Percentiles rank a stretch among this genome's conserved stretches.
These are phyloP conservation scores for Rheum nobile DNA, from an alignment of 148 eudicot genomes.

Conservation along the genomic window DNA sequence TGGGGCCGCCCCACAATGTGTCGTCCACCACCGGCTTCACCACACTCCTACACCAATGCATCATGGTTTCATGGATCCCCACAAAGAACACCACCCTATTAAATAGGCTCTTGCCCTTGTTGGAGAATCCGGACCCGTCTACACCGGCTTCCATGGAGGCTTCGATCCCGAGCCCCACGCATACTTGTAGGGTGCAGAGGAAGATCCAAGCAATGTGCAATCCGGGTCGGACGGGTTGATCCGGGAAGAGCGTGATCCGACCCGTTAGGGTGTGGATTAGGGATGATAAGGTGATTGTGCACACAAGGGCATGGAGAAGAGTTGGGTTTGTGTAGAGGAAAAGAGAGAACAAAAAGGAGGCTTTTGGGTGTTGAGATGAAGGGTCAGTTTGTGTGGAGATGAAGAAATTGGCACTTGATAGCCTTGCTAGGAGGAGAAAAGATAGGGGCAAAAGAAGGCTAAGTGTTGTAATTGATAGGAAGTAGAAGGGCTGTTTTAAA, in stretches of 20 bases:
- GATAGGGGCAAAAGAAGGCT: constrained; percentile 79
- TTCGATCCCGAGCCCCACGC: constrained; percentile 55
- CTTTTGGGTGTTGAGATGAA: constrained; percentile 16
- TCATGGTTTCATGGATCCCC: constrained; percentile 74
- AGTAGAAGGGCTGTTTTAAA: constrained; percentile 26
- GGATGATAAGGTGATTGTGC: constrained; percentile 26
- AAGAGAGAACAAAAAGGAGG: constrained; percentile 17
- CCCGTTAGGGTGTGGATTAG: constrained; percentile 35
- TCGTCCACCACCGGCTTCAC: constrained; percentile 79
- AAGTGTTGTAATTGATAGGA: constrained; percentile 45
- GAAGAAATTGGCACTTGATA: constrained; percentile 44
- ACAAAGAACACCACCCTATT: constrained; percentile 43
- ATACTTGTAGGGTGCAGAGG: constrained; percentile 45
- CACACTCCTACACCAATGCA: constrained; percentile 45
- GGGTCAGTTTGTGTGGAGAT: constrained; percentile 7
- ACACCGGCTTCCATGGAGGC: constrained; percentile 42
- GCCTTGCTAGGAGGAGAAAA: constrained; percentile 62
- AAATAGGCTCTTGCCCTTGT: constrained; percentile 21
- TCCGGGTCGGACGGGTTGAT: constrained; percentile 17
- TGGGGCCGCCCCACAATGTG: constrained; percentile 35
- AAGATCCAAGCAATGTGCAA: constrained; percentile 50
- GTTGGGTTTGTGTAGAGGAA: constrained; percentile 39
- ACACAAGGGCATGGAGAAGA: constrained; percentile 36
- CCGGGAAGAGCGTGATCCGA: constrained; percentile 14
- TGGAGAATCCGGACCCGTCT: constrained; percentile 31